Evolutionary conservation across 768 basidiomycete species (phyloP), one percentile per base, ranked within the genome.

Genomic region (Rhodocollybia butyracea): DNA sequence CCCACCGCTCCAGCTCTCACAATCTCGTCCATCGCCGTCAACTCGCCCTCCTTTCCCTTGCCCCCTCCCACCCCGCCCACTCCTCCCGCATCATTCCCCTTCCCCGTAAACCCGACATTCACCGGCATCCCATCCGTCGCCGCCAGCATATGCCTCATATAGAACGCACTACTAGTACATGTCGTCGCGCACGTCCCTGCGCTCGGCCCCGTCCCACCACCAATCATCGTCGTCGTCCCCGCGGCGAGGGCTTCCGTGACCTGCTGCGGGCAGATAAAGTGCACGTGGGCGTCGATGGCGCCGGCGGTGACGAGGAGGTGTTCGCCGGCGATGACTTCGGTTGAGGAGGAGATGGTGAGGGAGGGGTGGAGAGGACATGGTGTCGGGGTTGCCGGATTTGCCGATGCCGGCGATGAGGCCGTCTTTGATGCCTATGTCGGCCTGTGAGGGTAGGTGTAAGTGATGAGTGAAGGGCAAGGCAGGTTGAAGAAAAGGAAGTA

Each of bases 351-450:
- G 48, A 98, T 81, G 59, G 91, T 66, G 64, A 98, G 84, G 5
- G 75, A 68, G 0, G 80, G 79, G 57, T 88, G 76, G 27, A 98
- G 88, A 36, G 10, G 84, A 83, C 93, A 97, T 97, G 52, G 89
- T 77, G 64, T 98, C 94, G 3, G 94, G 94, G 68, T 98, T 99
- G 1, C 97, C 97, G 8, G 94, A 91, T 70, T 99, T 98, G n/a
- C 96, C 97, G 50, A 98, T 88, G 0, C 89, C 94, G 12, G 76
- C 77, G 58, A 98, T 98, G 34, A 73, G 62, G 0, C 95, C 95
- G 53, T 82, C 67, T 70, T 89, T 94, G 54, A 99, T 79, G 26
- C 97, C 96, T 48, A 99, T 92, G 64, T 98, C 97, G 19, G 96
- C 96, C 91, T 97, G 64, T 2, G 59, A 45, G 27, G 40, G 13